Evolutionary conservation across 2,329 filamentous ascomycete species (phyloP).

Genomic region (Hymenoscyphus fraxineus): DNA sequence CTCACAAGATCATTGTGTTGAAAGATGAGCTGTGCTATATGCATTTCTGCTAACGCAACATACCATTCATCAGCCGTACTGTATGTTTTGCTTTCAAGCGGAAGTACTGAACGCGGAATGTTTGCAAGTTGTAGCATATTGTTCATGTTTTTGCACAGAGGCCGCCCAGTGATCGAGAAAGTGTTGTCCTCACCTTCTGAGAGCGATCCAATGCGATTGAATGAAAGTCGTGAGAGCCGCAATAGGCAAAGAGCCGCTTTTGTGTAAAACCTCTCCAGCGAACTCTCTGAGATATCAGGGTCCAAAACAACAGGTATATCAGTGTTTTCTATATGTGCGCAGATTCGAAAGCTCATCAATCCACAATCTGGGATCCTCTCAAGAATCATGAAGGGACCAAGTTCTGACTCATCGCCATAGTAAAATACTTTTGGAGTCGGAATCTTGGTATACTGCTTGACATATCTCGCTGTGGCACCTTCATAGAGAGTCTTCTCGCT

Average conservation of each 20-base stretch:
- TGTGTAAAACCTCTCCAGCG: neutral
- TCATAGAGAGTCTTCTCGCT: conserved; percentile 20
- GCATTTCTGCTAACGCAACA: conserved; percentile 5
- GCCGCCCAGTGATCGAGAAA: conserved; percentile 34
- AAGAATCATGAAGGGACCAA: conserved; percentile 21
- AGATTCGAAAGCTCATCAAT: conserved; percentile 23
- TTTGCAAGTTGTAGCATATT: conserved; percentile 3
- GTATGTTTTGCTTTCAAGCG: conserved; percentile 2
- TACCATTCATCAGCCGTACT: conserved; percentile 4
- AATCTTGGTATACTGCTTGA: conserved; percentile 17
- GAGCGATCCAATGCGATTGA: neutral
- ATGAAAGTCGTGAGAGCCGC: neutral
- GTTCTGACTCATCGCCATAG: conserved; percentile 16
- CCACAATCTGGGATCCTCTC: conserved; percentile 30
- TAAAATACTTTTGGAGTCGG: conserved; percentile 17
- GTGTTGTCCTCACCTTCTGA: conserved; percentile 30
- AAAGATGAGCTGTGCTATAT: conserved; percentile 6
- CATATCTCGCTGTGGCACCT: conserved; percentile 15
- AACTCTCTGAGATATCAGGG: conserved; percentile 21
- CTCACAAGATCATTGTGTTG: conserved; percentile 5
- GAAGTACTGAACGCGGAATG: conserved; percentile 2
- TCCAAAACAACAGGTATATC: conserved; percentile 28
- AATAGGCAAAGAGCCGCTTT: neutral
- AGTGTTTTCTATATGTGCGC: conserved; percentile 30
- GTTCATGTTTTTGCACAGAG: conserved; percentile 3